These are phyloP conservation scores for Fusarium scirpi DNA, from an alignment of 2,329 filamentous ascomycete species.

Conservation along the genomic window DNA sequence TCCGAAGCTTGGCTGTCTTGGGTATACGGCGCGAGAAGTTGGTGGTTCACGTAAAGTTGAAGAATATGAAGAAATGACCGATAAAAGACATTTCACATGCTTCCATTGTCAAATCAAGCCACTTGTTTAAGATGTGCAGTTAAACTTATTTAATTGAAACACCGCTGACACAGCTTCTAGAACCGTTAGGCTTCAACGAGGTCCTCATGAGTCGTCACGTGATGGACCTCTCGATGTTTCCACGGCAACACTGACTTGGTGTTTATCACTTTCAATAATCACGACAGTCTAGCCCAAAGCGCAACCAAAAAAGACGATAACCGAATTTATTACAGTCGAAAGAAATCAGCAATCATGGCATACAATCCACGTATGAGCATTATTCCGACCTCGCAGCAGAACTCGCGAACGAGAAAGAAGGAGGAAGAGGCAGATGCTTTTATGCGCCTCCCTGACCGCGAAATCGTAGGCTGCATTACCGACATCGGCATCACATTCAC, in stretches of 20 bases:
- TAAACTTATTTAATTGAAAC: slow-evolving; percentile 6
- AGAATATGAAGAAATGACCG: neutral
- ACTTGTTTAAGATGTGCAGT: slow-evolving; percentile 22
- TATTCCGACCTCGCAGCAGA: slow-evolving; percentile 64
- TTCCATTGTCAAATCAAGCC: slow-evolving; percentile 3
- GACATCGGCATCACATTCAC: slow-evolving; percentile 95
- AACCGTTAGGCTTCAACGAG: neutral
- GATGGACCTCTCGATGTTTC: slow-evolving; percentile 33
- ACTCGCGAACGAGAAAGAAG: slow-evolving; percentile 67
- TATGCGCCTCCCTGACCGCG: slow-evolving; percentile 72
- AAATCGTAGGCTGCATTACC: slow-evolving; percentile 96
- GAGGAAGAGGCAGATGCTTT: slow-evolving; percentile 70
- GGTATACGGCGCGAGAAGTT: neutral
- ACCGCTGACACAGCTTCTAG: slow-evolving; percentile 10
- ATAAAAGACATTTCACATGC: neutral
- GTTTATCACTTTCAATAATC: slow-evolving; percentile 39
- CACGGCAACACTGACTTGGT: slow-evolving; percentile 41
- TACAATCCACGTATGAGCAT: slow-evolving; percentile 73
- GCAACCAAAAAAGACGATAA: slow-evolving; percentile 10
- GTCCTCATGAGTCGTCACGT: slow-evolving; percentile 33
- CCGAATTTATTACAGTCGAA: neutral
- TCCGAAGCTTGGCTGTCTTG: neutral
- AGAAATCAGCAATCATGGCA: slow-evolving; percentile 58
- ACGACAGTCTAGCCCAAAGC: slow-evolving; percentile 17
- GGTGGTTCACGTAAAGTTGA: neutral